Base-by-base conservation (phyloP, 2,329 filamentous ascomycete genomes). In the Fusarium setosum region DNA sequence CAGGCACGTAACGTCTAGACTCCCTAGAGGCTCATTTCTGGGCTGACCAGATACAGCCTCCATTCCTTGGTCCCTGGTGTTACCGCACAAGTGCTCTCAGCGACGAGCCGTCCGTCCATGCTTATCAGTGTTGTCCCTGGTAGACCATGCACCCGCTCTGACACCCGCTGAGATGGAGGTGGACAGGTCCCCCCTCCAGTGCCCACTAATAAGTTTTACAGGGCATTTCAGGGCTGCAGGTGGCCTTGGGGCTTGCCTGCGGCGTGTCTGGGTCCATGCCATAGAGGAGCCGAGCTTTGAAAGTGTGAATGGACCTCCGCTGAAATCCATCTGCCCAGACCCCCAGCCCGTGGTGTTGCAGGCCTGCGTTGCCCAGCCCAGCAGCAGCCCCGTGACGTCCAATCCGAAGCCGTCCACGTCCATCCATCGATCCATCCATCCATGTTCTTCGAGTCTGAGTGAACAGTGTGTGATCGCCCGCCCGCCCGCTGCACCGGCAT, bases 401-500 rank as follows among this genome's bases (percentile, higher is more conserved):
- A 29, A 51, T 51, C 48, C 48, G 40, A 38, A 17, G 23, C 44
- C 18, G 44, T 31, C 31, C 18, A 11, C 23, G 17, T 17, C 26
- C 26, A 32, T 20, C 48, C 48, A 67, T 66, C 59, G 59, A 63
- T 63, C 35, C 23, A 59, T 59, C 61, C 53, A 49, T 63, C 58
- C 34, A 56, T 35, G 40, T 26, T 67, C 31, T 55, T 64, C 59
- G 63, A 63, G 38, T 65, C 60, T 56, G 50, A 31, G 29, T 54
- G 26, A 34, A 34, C 53, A 50, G 34, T 67, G 59, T 66, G 54
- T 60, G 63, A 67, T 67, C 63, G 59, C 63, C 63, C 50, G 37
- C 63, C 49, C 63, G 60, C 67, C 63, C 63, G 59, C 63, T 63
- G 63, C 63, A 63, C 53, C 54, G 56, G 63, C 56, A 63, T 45